Percentiles rank a stretch among this genome's conserved stretches.
These are phyloP conservation scores for Cicer yamashitae DNA, from an alignment of 306 rosid species.

Conservation along the genomic window DNA sequence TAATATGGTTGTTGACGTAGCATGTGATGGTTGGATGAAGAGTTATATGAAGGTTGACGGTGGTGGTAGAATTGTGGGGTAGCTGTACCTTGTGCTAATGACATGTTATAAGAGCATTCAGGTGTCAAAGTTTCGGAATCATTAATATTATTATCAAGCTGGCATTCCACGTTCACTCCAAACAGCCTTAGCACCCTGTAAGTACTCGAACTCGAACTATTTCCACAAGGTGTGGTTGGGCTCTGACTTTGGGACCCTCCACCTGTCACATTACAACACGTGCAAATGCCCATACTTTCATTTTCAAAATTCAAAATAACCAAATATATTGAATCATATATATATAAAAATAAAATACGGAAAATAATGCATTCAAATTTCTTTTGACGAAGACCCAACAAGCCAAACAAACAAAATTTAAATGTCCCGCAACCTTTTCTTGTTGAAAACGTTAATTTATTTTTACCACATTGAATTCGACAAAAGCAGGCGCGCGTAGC, in stretches of 20 bases:
- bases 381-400: neutral
- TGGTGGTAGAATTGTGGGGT: slow-evolving; percentile 49
- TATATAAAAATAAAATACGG: neutral
- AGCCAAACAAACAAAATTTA: neutral
- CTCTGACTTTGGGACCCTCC: slow-evolving; percentile 57
- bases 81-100: slow-evolving; percentile 54
- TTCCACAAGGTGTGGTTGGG: slow-evolving; percentile 53
- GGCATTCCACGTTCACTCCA: slow-evolving; percentile 96
- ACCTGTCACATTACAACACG: slow-evolving; percentile 51
- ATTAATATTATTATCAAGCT: slow-evolving; percentile 42
- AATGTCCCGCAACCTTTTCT: neutral
- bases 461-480: slow-evolving; percentile 23
- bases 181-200: slow-evolving; percentile 81
- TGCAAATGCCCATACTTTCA: slow-evolving; percentile 44
- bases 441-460: neutral
- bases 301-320: neutral
- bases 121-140: slow-evolving; percentile 59
- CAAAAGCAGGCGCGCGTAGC: slow-evolving; percentile 14
- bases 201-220: slow-evolving; percentile 50
- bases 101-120: slow-evolving; percentile 46
- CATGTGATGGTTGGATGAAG: slow-evolving; percentile 59
- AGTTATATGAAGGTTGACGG: slow-evolving; percentile 40
- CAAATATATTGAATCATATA: neutral
- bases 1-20: slow-evolving; percentile 57
- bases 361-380: neutral